These are phyloP conservation scores for Hevea brasiliensis DNA, from an alignment of 345 rosid species.

Conservation along the genomic window DNA sequence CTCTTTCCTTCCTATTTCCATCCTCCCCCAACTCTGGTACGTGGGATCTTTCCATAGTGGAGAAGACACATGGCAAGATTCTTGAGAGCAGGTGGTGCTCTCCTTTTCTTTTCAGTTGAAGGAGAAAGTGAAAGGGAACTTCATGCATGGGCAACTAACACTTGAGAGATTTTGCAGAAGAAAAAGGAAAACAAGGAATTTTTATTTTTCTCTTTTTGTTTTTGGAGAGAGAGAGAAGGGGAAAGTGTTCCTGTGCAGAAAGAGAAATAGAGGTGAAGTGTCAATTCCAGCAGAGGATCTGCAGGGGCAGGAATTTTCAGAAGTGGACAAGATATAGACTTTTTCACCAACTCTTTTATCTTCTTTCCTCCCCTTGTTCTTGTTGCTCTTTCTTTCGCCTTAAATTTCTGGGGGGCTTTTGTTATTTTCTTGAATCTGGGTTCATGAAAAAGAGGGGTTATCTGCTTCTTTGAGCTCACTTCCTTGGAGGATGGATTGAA, in stretches of 20 bases:
- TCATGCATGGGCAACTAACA: slow-evolving; percentile 16
- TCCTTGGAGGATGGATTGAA: slow-evolving; percentile 5
- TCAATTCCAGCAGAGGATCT: slow-evolving; percentile 8
- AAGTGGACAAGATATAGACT: background rate
- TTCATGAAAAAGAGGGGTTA: background rate
- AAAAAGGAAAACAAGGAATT: background rate
- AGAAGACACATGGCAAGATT: slow-evolving; percentile 1
- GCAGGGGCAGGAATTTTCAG: background rate
- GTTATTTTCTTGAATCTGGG: background rate
- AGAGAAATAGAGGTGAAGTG: slow-evolving; percentile 3
- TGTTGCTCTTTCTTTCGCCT: background rate
- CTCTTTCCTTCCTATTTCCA: background rate
- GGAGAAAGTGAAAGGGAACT: slow-evolving; percentile 12
- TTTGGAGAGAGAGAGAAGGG: background rate
- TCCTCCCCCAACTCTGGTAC: background rate
- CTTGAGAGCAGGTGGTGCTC: background rate
- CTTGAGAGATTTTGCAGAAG: background rate
- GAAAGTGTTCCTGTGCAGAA: background rate
- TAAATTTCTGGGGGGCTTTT: background rate
- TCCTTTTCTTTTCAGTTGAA: slow-evolving; percentile 7
- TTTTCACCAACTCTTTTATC: background rate
- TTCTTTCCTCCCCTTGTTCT: background rate
- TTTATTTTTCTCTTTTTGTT: background rate
- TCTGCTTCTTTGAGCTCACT: slow-evolving; percentile 4
- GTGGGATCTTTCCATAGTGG: background rate